Conservation (phyloP, 495 filamentous ascomycete species). For the Xylaria castorea region DNA sequence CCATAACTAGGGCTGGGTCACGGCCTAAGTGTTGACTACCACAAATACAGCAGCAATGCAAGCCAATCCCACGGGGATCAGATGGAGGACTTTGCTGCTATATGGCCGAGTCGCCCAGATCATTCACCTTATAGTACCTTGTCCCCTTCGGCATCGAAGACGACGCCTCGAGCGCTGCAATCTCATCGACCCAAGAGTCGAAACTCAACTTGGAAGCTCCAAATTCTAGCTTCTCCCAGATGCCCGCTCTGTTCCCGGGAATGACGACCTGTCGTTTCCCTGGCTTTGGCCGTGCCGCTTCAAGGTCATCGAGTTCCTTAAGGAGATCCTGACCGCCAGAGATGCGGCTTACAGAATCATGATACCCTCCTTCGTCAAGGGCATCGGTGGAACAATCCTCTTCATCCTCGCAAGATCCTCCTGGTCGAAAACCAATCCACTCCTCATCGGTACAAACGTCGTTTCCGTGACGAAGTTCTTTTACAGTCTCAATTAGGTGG, state of each 20-base stretch:
- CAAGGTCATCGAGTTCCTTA: slow-evolving; percentile 9
- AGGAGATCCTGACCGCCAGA: neutral
- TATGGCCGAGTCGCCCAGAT: neutral
- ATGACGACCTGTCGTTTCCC: neutral
- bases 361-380: neutral
- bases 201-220: neutral
- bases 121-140: slow-evolving; percentile 12
- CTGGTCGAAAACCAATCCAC: neutral
- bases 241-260: slow-evolving; percentile 11
- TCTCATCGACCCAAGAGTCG: neutral
- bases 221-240: neutral
- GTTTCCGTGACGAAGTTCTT: neutral
- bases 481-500: neutral
- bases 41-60: neutral
- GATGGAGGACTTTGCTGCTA: neutral
- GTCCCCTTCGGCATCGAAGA: slow-evolving; percentile 23
- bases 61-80: neutral
- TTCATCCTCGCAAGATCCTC: neutral
- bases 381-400: neutral
- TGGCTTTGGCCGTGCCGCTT: slow-evolving; percentile 14
- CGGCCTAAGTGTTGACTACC: neutral
- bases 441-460: neutral
- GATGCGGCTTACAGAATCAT: neutral
- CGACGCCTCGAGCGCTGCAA: slow-evolving; percentile 19
- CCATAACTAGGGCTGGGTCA: neutral